A percentile compares a stretch with the other conserved stretches of the same genome.
phyloP scores from a whole-genome alignment of 1,284 basidiomycete species.

The Ustilago loliicola region DNA sequence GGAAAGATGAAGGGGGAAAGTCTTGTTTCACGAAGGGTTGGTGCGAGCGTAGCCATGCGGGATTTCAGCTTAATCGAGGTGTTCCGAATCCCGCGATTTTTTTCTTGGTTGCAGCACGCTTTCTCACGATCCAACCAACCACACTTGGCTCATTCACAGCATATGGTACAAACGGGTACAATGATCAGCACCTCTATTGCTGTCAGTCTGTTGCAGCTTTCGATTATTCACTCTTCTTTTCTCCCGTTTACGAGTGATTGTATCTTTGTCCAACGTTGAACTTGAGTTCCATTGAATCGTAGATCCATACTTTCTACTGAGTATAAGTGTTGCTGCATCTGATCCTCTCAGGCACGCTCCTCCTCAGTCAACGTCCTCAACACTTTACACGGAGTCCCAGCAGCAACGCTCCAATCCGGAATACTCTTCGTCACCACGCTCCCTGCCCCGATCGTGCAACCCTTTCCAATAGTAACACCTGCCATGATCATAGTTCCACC shows the following conservation, averaged over 20 bases:
- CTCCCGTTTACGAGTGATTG: too few relatives aligned
- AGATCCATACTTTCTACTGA: too few relatives aligned
- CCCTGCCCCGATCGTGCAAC: conserved; percentile 73
- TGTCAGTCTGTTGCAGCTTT: too few relatives aligned
- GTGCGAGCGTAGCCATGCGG: background rate
- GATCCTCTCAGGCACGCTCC: conserved; percentile 38
- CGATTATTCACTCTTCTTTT: too few relatives aligned
- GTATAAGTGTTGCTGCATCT: background rate
- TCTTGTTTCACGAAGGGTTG: background rate
- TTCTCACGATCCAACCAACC: background rate
- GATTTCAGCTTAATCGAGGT: background rate
- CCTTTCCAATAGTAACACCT: conserved; percentile 73
- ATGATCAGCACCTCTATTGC: too few relatives aligned
- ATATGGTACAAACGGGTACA: too few relatives aligned
- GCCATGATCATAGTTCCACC: conserved; percentile 72
- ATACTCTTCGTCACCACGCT: conserved; percentile 73
- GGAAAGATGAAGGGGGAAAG: background rate
- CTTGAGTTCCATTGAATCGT: background rate
- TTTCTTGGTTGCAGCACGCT: conserved; percentile 1
- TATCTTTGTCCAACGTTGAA: too few relatives aligned
- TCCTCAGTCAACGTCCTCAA: conserved; percentile 69
- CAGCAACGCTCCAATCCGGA: conserved; percentile 71
- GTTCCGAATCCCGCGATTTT: conserved; percentile 14
- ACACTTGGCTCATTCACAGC: too few relatives aligned
- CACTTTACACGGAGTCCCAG: conserved; percentile 73